These are phyloP conservation scores for Lentinula guzmanii DNA, from an alignment of 768 basidiomycete genomes.

Conservation along the genomic window DNA sequence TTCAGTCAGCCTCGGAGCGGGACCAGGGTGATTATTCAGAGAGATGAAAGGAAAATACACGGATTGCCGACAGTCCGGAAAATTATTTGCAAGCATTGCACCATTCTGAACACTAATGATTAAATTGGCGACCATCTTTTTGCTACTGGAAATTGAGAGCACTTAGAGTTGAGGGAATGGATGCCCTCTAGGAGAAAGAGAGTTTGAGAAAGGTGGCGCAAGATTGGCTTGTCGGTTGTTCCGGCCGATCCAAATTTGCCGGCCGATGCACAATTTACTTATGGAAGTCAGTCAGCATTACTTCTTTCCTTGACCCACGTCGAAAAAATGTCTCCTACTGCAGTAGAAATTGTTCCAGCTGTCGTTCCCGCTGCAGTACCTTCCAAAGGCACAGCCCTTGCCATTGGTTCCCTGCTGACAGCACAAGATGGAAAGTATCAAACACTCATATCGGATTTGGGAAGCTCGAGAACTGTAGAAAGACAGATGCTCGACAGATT, in stretches of 20 bases:
- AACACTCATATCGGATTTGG: constrained; percentile 54
- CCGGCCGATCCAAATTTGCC: not conserved
- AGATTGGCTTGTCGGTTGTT: not conserved
- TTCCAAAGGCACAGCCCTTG: constrained; percentile 50
- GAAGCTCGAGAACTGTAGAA: constrained; percentile 53
- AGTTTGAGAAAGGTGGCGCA: not conserved
- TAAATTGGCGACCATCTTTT: too few species aligned
- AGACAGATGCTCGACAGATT: constrained; percentile 80
- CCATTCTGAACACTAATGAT: too few species aligned
- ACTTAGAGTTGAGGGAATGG: too few species aligned
- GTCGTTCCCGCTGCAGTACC: constrained; percentile 8
- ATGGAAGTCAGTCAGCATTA: not conserved
- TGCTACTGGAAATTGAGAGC: too few species aligned
- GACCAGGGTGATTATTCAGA: too few species aligned
- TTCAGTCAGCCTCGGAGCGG: too few species aligned
- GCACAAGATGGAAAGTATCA: constrained; percentile 81
- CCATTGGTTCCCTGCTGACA: constrained; percentile 72
- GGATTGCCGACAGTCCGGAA: too few species aligned
- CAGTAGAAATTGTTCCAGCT: constrained; percentile 29
- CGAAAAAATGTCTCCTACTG: constrained; percentile 54
- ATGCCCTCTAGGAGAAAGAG: too few species aligned
- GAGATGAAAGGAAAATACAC: too few species aligned
- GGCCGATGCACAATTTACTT: not conserved
- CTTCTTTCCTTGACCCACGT: not conserved
- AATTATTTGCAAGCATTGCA: too few species aligned